These are phyloP conservation scores for Starmerella powellii DNA, from an alignment of 805 yeast species.

Conservation along the genomic window DNA sequence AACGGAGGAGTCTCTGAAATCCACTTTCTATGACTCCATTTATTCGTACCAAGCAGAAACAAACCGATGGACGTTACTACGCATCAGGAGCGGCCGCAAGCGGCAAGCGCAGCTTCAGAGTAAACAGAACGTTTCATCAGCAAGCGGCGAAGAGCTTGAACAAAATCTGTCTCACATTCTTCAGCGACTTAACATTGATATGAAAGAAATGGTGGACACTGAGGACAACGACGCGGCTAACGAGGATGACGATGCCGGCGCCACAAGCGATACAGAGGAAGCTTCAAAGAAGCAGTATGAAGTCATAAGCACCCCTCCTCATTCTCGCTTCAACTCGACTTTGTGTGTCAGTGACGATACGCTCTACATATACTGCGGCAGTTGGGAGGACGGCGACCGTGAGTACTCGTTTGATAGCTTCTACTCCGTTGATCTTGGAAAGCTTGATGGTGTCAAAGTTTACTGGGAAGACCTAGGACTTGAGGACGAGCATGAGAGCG, in stretches of 20 bases:
- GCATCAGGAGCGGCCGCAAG: constrained; percentile 43
- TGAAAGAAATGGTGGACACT: constrained; percentile 27
- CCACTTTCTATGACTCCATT: constrained; percentile 69
- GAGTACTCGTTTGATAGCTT: constrained; percentile 77
- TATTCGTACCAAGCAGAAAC: constrained; percentile 72
- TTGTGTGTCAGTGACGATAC: constrained; percentile 76
- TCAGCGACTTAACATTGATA: constrained; percentile 25
- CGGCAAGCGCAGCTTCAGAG: constrained; percentile 36
- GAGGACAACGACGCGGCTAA: constrained; percentile 27
- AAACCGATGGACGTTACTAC: constrained; percentile 76
- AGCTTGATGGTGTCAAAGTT: constrained; percentile 74
- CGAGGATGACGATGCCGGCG: constrained; percentile 30
- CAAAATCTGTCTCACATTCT: constrained; percentile 49
- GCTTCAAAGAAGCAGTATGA: constrained; percentile 39
- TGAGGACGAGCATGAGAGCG: constrained; percentile 22
- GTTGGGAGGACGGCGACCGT: constrained; percentile 76
- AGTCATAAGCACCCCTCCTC: constrained; percentile 56
- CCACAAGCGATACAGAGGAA: constrained; percentile 32
- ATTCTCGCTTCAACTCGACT: constrained; percentile 76
- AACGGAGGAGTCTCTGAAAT: constrained; percentile 81
- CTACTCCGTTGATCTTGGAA: constrained; percentile 74
- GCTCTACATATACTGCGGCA: constrained; percentile 78
- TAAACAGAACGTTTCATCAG: constrained; percentile 23
- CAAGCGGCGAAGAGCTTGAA: constrained; percentile 68
- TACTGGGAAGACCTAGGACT: constrained; percentile 77